A percentile compares a stretch with the other conserved stretches of the same genome.
These are phyloP conservation scores for Candida hungchunana DNA, from an alignment of 805 yeast species.

Conservation along the genomic window DNA sequence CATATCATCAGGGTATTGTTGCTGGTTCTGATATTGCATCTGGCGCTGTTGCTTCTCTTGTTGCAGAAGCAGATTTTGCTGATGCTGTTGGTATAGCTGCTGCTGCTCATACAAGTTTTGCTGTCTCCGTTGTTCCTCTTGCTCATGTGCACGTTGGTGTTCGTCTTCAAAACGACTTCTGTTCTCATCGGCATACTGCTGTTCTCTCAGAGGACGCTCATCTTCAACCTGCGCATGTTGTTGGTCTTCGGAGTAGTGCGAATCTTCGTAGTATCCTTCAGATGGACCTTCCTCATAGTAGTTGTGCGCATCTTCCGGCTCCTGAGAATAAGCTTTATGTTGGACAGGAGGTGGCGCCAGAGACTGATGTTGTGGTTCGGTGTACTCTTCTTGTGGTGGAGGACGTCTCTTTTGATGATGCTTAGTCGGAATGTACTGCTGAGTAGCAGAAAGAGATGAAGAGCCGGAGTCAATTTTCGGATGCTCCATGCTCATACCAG, in stretches of 20 bases:
- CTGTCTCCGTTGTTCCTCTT: conserved; percentile 15
- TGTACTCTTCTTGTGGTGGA: conserved; percentile 16
- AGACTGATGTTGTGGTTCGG: conserved; percentile 7
- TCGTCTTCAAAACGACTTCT: conserved; percentile 18
- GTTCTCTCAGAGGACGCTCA: too few species aligned
- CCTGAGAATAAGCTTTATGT: conserved; percentile 1
- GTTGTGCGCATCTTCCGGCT: conserved; percentile 3
- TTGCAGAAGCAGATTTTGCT: conserved; percentile 15
- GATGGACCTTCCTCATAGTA: background rate
- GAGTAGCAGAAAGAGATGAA: conserved; percentile 3
- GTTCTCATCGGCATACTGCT: conserved; percentile 13
- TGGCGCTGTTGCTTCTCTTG: conserved; percentile 19
- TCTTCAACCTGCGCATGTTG: background rate
- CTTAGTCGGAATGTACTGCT: conserved; percentile 16
- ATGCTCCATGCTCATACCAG: too few species aligned
- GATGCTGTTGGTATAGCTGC: conserved; percentile 10
- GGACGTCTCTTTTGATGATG: conserved; percentile 25
- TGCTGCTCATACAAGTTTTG: conserved; percentile 6
- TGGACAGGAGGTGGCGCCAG: conserved; percentile 14
- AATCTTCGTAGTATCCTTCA: conserved; percentile 1
- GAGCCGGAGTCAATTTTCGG: conserved; percentile 1
- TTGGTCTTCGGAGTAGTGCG: background rate
- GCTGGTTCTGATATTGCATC: conserved; percentile 14
- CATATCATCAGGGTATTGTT: conserved; percentile 9
- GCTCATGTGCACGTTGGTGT: conserved; percentile 14